Evolutionary conservation across 768 basidiomycete genomes (phyloP), one percentile per base, ranked within the genome.

Genomic region (Ramaria sp.): DNA sequence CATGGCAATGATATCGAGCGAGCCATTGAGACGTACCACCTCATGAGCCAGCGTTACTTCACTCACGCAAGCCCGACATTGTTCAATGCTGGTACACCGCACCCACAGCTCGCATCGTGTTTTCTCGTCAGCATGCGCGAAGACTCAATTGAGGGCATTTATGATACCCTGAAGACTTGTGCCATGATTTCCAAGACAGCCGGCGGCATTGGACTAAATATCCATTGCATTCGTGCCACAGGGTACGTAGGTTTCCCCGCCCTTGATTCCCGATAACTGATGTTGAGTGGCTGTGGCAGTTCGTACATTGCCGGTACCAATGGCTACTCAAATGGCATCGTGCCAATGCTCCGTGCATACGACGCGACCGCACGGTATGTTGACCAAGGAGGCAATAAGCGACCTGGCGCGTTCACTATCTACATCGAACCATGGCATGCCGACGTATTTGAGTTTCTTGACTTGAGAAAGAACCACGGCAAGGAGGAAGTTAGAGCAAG

Each of bases 161-260:
- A 98, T 69, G 95, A 98, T 64, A 98, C 96, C 0, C 77, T 99
- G 63, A 98, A 97, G 78, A 90, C 82, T 60, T 98, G 96, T 67
- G 96, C 96, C 4, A 90, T 97, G 88, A 99, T 99, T 70, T 95
- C 92, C 67, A 98, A 99, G 77, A 96, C 93, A 5, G 96, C 96
- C 24, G 96, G 96, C 64, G 96, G 96, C 53, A 97, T 98, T 68
- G 96, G 96, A 52, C 73, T 99, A 60, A 91, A 78, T 70, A 96
- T 99, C 61, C 93, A 97, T 74, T 88, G 87, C 70, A 97, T 99
- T 63, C 87, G 96, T 54, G 93, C 95, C 12, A 97, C 90, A 45
- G 91, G 90, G 90, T 91, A 65, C 27, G 82, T 68, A 42, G n/a
- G 27, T 27, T 45, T n/a, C 27, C 10, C 24, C 39, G 12, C 46